Base-by-base conservation (phyloP, 805 yeast genomes). In the Candida argentea region DNA sequence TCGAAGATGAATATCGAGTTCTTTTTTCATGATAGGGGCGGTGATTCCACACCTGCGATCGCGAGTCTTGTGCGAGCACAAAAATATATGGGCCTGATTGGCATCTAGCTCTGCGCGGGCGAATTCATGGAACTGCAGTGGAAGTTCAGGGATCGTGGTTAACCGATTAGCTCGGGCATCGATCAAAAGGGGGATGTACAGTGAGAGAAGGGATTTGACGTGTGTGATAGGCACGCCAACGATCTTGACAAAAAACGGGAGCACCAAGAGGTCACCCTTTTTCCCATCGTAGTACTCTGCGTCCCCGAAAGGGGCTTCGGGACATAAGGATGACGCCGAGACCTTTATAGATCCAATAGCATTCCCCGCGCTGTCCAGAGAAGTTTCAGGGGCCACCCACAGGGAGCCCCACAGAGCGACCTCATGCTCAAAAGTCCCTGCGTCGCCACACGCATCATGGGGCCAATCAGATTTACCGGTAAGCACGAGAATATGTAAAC, bases 1-100 rank as follows among this genome's bases (percentile, higher is more conserved):
- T 33, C 93, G 62, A 24, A 89, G 59, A 39, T 79, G 70, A 6
- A 66, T 48, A 25, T 85, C 93, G 50, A 89, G 71, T 35, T 81
- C 85, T 39, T 72, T 76, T 46, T 76, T 79, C 76, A 89, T 68
- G 20, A 84, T 68, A 9, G 96, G 96, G 0, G 97, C 97, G 1
- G 96, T 84, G 26, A 85, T 63, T 27, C 95, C 96, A 55, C 98
- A 89, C 36, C 89, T 64, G 50, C 85, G 87, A 49, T 89, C 98
- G 51, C 97, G 75, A 7, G 93, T 83, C 27, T 67, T 65, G 53
- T 89, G 98, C 0, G 96, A 87, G 44, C 98, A 89, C 28, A 91
- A 52, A 27, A 91, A 67, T 2, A 89, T 62, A 42, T 67, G 70
- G 1, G 79, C 50, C 24, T 50, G 50, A 33, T 44, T 40, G 4